These are phyloP conservation scores for Jaminaea rosea DNA, from an alignment of 1,284 basidiomycete genomes.

Conservation along the genomic window DNA sequence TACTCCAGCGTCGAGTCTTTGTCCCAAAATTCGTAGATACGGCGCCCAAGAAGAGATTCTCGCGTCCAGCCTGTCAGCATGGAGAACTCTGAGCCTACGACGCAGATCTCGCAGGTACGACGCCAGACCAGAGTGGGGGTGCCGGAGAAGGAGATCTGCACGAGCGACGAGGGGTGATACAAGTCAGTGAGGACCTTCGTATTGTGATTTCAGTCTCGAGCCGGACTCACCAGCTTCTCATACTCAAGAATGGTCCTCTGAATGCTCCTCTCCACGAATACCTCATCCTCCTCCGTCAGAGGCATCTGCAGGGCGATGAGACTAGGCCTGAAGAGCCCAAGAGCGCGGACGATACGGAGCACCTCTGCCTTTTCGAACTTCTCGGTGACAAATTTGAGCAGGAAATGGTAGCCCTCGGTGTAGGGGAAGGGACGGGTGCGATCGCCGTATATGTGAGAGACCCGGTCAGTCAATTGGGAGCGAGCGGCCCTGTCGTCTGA, in stretches of 20 bases:
- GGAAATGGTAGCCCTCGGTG: conserved; percentile 45
- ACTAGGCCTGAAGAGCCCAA: conserved; percentile 88
- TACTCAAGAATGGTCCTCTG: conserved; percentile 69
- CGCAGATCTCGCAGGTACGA: conserved; percentile 90
- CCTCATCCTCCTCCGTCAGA: conserved; percentile 41
- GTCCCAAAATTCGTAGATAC: conserved; percentile 46
- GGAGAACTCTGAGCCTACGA: conserved; percentile 91
- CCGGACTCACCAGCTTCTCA: conserved; percentile 4
- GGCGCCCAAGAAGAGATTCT: conserved; percentile 38
- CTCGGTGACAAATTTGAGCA: conserved; percentile 42
- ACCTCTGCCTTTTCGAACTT: conserved; percentile 83
- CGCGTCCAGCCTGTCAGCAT: conserved; percentile 60
- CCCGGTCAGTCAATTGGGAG: conserved; percentile 39
- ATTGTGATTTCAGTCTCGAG: too few species aligned
- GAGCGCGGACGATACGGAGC: conserved; percentile 79
- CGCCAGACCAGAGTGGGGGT: conserved; percentile 99
- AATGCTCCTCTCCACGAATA: conserved; percentile 86
- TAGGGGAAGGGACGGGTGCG: conserved; percentile 39
- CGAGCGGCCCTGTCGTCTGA: background rate
- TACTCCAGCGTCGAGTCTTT: conserved; percentile 41
- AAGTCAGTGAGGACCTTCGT: too few species aligned
- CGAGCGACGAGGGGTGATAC: background rate
- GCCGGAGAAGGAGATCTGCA: conserved; percentile 76
- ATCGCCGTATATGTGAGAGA: conserved; percentile 37
- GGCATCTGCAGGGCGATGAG: conserved; percentile 75